Conservation (phyloP, 805 yeast genomes). For the Starmera amethionina region DNA sequence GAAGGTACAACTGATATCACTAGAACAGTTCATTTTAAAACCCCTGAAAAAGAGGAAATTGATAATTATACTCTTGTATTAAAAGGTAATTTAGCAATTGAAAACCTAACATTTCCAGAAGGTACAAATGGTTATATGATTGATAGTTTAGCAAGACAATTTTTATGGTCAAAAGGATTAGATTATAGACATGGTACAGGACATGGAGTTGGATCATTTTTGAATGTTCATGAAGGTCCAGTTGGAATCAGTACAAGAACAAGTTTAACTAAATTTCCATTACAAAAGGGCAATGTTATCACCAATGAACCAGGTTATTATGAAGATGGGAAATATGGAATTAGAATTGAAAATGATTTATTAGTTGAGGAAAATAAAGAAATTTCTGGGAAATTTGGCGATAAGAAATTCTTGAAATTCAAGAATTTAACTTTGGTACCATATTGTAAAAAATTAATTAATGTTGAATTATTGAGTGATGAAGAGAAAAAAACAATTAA, state of each 20-base stretch:
- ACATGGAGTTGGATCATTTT: conserved; percentile 90
- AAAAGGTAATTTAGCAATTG: conserved; percentile 86
- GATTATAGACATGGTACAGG: conserved; percentile 95
- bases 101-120: conserved; percentile 67
- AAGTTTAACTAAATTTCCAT: conserved; percentile 39
- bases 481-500: conserved; percentile 68
- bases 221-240: conserved; percentile 94
- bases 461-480: conserved; percentile 38
- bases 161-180: conserved; percentile 71
- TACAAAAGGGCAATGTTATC: conserved; percentile 59
- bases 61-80: conserved; percentile 75
- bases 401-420: conserved; percentile 51
- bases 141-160: conserved; percentile 77
- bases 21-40: conserved; percentile 64
- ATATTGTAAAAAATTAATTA: conserved; percentile 68
- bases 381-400: conserved; percentile 33
- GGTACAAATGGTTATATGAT: conserved; percentile 67
- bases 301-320: conserved; percentile 96
- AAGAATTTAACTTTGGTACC: conserved; percentile 85
- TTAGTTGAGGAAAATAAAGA: conserved; percentile 33
- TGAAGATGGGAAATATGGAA: conserved; percentile 82
- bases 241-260: conserved; percentile 60
- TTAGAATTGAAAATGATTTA: conserved; percentile 81
- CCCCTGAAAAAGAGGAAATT: conserved; percentile 47
- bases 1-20: conserved; percentile 98